These are phyloP conservation scores for Musa balbisiana DNA, from an alignment of 202 grass and related monocot species.

Conservation along the genomic window DNA sequence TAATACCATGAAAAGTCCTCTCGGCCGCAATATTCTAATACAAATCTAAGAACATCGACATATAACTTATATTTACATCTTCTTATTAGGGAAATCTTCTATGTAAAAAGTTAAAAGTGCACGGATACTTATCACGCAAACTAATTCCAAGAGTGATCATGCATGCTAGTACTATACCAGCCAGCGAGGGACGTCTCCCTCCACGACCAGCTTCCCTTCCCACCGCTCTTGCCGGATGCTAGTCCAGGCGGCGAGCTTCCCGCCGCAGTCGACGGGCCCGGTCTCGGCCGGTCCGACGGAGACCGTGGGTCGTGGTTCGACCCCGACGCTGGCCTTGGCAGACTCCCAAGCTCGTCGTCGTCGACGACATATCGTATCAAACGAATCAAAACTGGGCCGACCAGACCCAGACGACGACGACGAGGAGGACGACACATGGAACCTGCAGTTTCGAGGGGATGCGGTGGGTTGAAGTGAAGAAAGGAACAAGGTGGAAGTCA, in stretches of 20 bases:
- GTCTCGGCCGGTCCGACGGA: constrained; percentile 1
- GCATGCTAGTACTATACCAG: constrained; percentile 36
- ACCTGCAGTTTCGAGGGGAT: too few species aligned
- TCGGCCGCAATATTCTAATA: too few species aligned
- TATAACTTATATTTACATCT: too few species aligned
- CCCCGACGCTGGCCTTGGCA: constrained; percentile 35
- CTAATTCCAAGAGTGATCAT: too few species aligned
- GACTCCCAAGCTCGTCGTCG: constrained; percentile 5
- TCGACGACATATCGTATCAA: too few species aligned
- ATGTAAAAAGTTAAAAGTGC: too few species aligned
- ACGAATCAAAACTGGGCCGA: not conserved
- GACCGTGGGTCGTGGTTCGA: constrained; percentile 26
- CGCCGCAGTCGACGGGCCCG: not conserved
- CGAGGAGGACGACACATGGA: not conserved
- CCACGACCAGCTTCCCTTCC: constrained; percentile 54
- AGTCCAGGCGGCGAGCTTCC: constrained; percentile 67
- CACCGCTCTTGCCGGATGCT: constrained; percentile 85
- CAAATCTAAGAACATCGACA: too few species aligned
- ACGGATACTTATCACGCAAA: too few species aligned
- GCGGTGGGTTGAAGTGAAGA: not conserved
- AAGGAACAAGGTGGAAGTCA: constrained; percentile 30
- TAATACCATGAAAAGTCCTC: too few species aligned
- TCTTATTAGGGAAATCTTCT: too few species aligned
- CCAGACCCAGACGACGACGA: not conserved
- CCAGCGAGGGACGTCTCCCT: constrained; percentile 81